phyloP scores from a whole-genome alignment of 306 rosid genomes.

The Parietaria judaica region DNA sequence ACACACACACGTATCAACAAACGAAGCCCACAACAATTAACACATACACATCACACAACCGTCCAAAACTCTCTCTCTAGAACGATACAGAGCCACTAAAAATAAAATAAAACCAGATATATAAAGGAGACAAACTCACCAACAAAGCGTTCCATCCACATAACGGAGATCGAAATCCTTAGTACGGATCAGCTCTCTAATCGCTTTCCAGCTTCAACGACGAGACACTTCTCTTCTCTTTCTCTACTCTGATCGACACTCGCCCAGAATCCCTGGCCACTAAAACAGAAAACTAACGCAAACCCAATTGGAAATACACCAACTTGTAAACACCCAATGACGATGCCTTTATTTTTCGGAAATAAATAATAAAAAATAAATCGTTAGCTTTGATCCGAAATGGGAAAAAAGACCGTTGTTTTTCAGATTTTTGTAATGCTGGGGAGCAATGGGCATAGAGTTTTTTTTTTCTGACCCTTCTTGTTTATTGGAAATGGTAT shows the following conservation, averaged over 20 bases:
- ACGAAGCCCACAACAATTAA: slow-evolving; percentile 15
- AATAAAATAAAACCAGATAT: neutral
- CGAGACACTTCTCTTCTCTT: slow-evolving; percentile 17
- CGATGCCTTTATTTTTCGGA: neutral
- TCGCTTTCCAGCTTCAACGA: slow-evolving; percentile 26
- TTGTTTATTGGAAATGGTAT: neutral
- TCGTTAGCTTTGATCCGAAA: neutral
- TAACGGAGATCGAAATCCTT: slow-evolving; percentile 20
- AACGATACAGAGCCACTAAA: slow-evolving; percentile 34
- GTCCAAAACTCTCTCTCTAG: slow-evolving; percentile 19
- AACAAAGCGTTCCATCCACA: slow-evolving; percentile 27
- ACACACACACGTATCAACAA: neutral
- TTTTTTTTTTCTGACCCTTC: neutral
- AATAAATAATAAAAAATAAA: neutral
- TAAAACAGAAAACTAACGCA: neutral
- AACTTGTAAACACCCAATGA: neutral
- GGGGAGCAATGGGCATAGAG: slow-evolving; percentile 13
- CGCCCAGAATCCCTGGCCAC: slow-evolving; percentile 13
- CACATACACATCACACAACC: slow-evolving; percentile 25
- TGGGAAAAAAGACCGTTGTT: neutral
- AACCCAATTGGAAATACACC: too few relatives aligned
- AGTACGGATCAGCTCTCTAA: slow-evolving; percentile 22
- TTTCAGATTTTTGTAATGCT: neutral
- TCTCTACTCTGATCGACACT: neutral
- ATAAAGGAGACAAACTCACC: slow-evolving; percentile 17